Evolutionary conservation across 2,329 filamentous ascomycete species (phyloP).

Genomic region (Shiraia sp.): DNA sequence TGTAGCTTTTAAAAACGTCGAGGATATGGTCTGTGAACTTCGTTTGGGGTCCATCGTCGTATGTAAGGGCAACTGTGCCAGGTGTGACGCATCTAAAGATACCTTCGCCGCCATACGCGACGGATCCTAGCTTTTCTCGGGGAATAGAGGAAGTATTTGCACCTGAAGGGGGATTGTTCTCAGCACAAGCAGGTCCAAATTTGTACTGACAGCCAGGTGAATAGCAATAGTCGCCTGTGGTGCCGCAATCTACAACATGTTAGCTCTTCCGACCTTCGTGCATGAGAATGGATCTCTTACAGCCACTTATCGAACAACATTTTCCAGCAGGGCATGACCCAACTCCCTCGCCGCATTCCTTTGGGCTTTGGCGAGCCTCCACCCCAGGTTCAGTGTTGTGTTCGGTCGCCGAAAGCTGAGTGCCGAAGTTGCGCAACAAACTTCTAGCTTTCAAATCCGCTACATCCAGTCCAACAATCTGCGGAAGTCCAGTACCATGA

Average conservation of each 20-base stretch:
- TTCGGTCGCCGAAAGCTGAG: not conserved
- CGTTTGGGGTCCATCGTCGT: conserved; percentile 64
- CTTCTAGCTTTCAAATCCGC: not conserved
- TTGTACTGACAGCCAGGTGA: conserved; percentile 63
- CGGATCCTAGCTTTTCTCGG: conserved; percentile 55
- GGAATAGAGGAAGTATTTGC: conserved; percentile 56
- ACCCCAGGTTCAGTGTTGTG: not conserved
- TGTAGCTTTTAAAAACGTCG: conserved; percentile 60
- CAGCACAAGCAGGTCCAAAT: conserved; percentile 58
- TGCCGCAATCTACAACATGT: conserved; percentile 51
- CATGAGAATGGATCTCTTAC: conserved; percentile 3
- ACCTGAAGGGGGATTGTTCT: conserved; percentile 49
- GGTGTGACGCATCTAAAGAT: conserved; percentile 57
- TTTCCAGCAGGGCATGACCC: conserved; percentile 25
- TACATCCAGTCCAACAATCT: conserved; percentile 8
- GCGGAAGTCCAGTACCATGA: conserved; percentile 14
- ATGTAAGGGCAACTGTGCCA: conserved; percentile 65
- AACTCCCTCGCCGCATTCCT: conserved; percentile 24
- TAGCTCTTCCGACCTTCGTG: not conserved
- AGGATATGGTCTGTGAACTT: conserved; percentile 63
- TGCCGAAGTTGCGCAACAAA: conserved; percentile 4
- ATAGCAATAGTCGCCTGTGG: conserved; percentile 56
- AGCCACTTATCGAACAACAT: conserved; percentile 27
- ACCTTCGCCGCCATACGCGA: conserved; percentile 58
- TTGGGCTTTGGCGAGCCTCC: conserved; percentile 14